These are phyloP conservation scores for baker's yeast (Saccharomyces cerevisiae) DNA, from an alignment of 805 yeast genomes.

Conservation along the genomic window DNA sequence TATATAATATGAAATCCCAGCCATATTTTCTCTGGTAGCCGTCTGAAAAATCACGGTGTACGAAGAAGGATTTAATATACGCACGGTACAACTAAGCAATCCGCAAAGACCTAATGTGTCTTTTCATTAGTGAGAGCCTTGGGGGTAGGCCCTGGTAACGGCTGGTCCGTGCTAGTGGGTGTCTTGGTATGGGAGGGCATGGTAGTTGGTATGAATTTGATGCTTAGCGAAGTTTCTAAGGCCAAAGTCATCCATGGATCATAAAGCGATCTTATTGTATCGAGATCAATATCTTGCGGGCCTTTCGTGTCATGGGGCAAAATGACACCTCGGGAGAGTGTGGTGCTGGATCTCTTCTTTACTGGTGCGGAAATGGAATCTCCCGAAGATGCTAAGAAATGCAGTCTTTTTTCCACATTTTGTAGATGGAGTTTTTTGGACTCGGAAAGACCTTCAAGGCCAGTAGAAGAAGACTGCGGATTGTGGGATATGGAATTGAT, in stretches of 20 bases:
- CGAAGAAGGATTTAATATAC: background rate
- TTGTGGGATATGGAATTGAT: conserved; percentile 1
- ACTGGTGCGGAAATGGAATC: conserved; percentile 7
- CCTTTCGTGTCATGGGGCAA: conserved; percentile 12
- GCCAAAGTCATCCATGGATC: conserved; percentile 33
- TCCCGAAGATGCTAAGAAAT: background rate
- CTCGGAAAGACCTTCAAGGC: background rate
- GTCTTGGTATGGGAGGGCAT: conserved; percentile 6
- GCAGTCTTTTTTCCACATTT: background rate
- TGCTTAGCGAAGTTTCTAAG: conserved; percentile 29
- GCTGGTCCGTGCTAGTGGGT: background rate
- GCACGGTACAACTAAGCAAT: background rate
- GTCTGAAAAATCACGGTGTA: background rate
- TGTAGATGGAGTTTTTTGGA: background rate
- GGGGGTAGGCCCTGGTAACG: background rate
- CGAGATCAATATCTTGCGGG: conserved; percentile 21
- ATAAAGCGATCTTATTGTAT: conserved; percentile 27
- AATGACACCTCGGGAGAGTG: conserved; percentile 11
- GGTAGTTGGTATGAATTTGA: conserved; percentile 29
- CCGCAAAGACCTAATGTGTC: background rate
- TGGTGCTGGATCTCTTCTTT: conserved; percentile 5
- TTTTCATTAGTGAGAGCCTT: background rate
- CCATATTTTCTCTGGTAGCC: background rate
- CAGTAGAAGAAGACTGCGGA: background rate
- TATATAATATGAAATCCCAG: background rate